phyloP scores from a whole-genome alignment of 805 yeast genomes.

The Suhomyces faveliae region DNA sequence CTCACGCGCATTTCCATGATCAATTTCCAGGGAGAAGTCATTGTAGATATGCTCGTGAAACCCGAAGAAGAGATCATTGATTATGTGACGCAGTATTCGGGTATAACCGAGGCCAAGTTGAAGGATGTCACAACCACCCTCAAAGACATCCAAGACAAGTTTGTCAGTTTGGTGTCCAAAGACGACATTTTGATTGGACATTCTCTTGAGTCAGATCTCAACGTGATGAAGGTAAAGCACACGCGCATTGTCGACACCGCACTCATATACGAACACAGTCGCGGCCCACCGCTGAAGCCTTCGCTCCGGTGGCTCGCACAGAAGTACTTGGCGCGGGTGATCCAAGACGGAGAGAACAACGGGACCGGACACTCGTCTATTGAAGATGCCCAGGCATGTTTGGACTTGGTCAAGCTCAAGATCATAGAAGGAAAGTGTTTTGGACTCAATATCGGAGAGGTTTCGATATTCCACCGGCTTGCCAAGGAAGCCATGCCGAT shows the following conservation, averaged over 20 bases:
- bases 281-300: constrained; percentile 81
- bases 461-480: constrained; percentile 16
- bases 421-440: constrained; percentile 61
- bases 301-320: constrained; percentile 69
- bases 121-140: constrained; percentile 60
- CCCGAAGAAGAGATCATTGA: constrained; percentile 75
- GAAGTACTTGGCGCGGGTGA: constrained; percentile 51
- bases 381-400: constrained; percentile 80
- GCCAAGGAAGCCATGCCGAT: constrained; percentile 3
- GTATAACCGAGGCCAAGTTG: constrained; percentile 74
- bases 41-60: constrained; percentile 73
- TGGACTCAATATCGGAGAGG: constrained; percentile 46
- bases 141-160: constrained; percentile 61
- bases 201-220: constrained; percentile 80
- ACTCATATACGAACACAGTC: constrained; percentile 68
- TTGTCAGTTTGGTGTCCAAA: constrained; percentile 48
- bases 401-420: constrained; percentile 72
- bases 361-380: constrained; percentile 78
- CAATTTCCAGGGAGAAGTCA: constrained; percentile 55
- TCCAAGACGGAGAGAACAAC: constrained; percentile 58
- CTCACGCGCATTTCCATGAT: constrained; percentile 77
- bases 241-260: constrained; percentile 80
- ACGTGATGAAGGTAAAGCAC: constrained; percentile 69
- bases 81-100: constrained; percentile 81
- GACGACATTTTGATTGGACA: constrained; percentile 82